A percentile compares a stretch with the other conserved stretches of the same genome.
These are phyloP conservation scores for Harringtonia aguacate DNA, from an alignment of 2,329 filamentous ascomycete genomes.

Conservation along the genomic window DNA sequence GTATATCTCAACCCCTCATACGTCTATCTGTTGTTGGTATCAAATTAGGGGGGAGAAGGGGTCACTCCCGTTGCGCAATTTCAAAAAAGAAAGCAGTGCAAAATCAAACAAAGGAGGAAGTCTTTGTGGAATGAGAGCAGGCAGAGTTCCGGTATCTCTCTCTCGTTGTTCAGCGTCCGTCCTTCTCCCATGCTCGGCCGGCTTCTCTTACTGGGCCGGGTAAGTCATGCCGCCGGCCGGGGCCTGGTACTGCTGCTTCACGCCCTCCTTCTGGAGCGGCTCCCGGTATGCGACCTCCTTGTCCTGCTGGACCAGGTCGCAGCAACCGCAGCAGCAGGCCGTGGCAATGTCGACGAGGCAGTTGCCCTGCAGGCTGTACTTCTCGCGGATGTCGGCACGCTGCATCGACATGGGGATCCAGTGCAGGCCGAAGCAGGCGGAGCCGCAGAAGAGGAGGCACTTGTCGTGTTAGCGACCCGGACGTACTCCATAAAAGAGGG, in stretches of 20 bases:
- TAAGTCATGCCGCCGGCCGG: slow-evolving; percentile 19
- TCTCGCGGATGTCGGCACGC: slow-evolving; percentile 31
- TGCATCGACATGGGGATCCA: slow-evolving; percentile 34
- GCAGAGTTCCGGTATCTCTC: no score
- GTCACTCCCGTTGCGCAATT: no score
- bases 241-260: slow-evolving; percentile 22
- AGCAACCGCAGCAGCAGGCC: slow-evolving; percentile 34
- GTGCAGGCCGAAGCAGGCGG: slow-evolving; percentile 26
- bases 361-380: slow-evolving; percentile 33
- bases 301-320: slow-evolving; percentile 33
- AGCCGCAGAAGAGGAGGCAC: slow-evolving; percentile 33
- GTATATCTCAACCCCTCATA: no score
- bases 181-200: no score
- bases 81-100: no score
- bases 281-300: slow-evolving; percentile 33
- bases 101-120: no score
- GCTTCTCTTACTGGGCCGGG: slow-evolving; percentile 10
- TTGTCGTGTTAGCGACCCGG: slow-evolving; percentile 4
- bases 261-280: slow-evolving; percentile 10
- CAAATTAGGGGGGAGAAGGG: no score
- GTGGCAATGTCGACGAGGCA: slow-evolving; percentile 29
- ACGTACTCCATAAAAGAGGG: not conserved
- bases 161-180: no score
- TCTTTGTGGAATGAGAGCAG: no score
- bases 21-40: no score